A percentile compares a stretch with the other conserved stretches of the same genome.
Evolutionary conservation across 169 alveolate species (phyloP).

Genomic region (Plasmodium cynomolgi): DNA sequence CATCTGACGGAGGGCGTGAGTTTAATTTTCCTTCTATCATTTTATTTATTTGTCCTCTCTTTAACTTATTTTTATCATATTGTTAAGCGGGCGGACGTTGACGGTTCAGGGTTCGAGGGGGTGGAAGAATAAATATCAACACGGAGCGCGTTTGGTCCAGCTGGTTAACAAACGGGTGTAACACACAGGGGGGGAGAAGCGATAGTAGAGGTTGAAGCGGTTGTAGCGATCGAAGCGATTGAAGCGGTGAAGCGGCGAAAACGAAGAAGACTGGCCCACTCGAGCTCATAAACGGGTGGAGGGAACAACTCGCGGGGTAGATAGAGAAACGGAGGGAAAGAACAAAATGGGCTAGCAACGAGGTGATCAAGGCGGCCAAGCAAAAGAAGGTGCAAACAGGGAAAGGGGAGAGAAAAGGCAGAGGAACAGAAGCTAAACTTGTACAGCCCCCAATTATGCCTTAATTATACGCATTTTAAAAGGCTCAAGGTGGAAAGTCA

Average conservation of each 20-base stretch:
- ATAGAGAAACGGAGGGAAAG: not conserved
- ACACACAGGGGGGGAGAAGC: not conserved
- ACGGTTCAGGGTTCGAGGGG: not conserved
- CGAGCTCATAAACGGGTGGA: not conserved
- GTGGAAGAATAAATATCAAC: not conserved
- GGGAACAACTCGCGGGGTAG: not conserved
- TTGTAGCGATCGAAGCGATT: not conserved
- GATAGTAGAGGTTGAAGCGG: not conserved
- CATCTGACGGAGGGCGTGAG: not conserved
- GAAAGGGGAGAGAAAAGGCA: not conserved
- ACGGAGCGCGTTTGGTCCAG: not conserved
- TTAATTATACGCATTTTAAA: not conserved
- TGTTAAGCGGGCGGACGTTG: not conserved
- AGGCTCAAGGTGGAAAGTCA: not conserved
- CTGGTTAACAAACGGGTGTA: not conserved
- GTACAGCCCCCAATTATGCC: not conserved
- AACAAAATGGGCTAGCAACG: not conserved
- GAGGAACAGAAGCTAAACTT: not conserved
- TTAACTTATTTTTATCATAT: conserved; percentile 7
- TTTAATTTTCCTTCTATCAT: conserved; percentile 21
- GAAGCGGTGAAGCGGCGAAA: not conserved
- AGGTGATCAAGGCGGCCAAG: not conserved
- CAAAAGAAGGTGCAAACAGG: not conserved
- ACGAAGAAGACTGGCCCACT: not conserved
- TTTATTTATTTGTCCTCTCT: not conserved